These are phyloP conservation scores for Gardenia jasminoides DNA, from an alignment of 257 asterid genomes.

Conservation along the genomic window DNA sequence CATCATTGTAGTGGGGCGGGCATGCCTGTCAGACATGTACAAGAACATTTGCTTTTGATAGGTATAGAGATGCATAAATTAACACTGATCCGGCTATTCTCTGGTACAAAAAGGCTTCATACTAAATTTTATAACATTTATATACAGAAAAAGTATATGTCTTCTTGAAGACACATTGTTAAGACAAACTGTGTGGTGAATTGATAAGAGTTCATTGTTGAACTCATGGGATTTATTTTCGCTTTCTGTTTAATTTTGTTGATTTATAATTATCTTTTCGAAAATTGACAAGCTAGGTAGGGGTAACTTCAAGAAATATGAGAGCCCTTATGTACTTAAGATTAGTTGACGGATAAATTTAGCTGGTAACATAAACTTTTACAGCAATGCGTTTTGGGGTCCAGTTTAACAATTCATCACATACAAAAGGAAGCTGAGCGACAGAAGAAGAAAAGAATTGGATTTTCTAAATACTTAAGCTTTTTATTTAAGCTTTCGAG, in stretches of 20 bases:
- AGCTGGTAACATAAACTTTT: neutral
- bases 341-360: neutral
- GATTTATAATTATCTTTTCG: neutral
- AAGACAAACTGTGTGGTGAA: neutral
- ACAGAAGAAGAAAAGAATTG: neutral
- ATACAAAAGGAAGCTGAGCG: neutral
- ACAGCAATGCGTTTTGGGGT: neutral
- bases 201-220: neutral
- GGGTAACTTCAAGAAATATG: neutral
- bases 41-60: neutral
- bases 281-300: neutral
- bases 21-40: neutral
- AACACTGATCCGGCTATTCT: neutral
- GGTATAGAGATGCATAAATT: too few relatives aligned
- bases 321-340: neutral
- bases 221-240: neutral
- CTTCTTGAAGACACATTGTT: neutral
- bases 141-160: neutral
- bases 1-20: neutral
- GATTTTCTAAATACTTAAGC: neutral
- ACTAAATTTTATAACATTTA: neutral
- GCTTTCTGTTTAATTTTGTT: neutral
- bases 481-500: neutral
- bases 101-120: neutral
- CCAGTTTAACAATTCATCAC: neutral